Base-by-base conservation (phyloP, 176 grass and related monocot genomes). In the Eragrostis nindensis region DNA sequence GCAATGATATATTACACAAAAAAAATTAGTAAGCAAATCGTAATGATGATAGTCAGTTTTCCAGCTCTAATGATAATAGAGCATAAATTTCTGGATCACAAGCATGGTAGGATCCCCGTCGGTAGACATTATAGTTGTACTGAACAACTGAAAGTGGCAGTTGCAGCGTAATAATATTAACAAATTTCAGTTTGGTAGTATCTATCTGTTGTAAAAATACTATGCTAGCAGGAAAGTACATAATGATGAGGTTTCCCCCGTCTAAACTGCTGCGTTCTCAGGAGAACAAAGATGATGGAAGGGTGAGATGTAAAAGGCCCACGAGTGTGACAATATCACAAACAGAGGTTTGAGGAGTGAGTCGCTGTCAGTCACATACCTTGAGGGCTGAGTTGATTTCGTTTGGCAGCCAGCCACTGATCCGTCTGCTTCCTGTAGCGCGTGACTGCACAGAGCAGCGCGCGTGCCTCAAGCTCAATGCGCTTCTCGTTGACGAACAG, bases 361-460 rank as follows among this genome's bases (percentile, higher is more conserved):
- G 52, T 25, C 15, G 18, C 16, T 24, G 80, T 11, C 7, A 26
- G 13, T 26, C 15, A 36, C 32, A 36, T 52, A 95, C 87, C 90
- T 92, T 97, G 66, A 97, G 73, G 59, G 86, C 85, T 0, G 94
- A 86, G 71, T 92, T 94, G 46, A 98, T 42, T 42, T 62, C 86
- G 41, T 82, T 85, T 87, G 82, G 86, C 83, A 29, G 95, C 83
- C 61, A 98, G 81, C 92, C 95, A 98, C 80, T 86, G 90, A 43
- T 94, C 88, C 0, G 74, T 87, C 80, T 98, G 89, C 66, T 97
- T 97, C 85, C 85, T 97, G 82, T 92, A 92, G 5, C 84, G 67
- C 62, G 82, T 71, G 70, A 91, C 81, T 13, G 83, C 78, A 11
- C 75, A 50, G n/a, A 89, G 52, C 84, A 93, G 87, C 22, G 76